Evolutionary conservation across 768 basidiomycete genomes (phyloP), one percentile per base, ranked within the genome.

Genomic region (Naganishia vishniacii): DNA sequence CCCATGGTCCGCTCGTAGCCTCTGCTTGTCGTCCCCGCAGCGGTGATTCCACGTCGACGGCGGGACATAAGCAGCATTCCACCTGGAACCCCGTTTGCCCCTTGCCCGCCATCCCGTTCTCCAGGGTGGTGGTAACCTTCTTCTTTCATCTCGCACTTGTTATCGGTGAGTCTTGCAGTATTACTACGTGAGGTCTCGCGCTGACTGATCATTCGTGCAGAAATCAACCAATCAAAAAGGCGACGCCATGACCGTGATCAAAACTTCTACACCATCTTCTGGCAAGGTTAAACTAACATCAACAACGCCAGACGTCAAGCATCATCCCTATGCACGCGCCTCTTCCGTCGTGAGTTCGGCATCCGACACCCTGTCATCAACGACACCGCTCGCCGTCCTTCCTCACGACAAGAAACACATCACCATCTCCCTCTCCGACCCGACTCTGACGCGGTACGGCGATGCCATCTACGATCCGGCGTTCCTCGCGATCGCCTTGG

Each of bases 71-170:
- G 42, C 42, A 18, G 37, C n/a, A 37, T 15, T 37, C 34, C 34
- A 37, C 34, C 34, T 37, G 34, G 34, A 37, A 37, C 8, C 34
- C 15, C 34, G 34, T 37, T 37, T 7, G 15, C 34, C 34, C 8
- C 34, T 15, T 15, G 8, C 34, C 15, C 15, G 34, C 34, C 34
- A 15, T 37, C 15, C 15, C 8, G 8, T 37, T n/a, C 2, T 3
- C 34, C 20, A 56, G 53, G 53, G 53, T 56, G 53, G 53, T 56
- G 53, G 53, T 56, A 56, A 18, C 53, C 26, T 25, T 37, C 53
- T 56, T 40, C 15, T 37, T 23, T n/a, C 20, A 3, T 16, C 49
- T 28, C 18, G 11, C 7, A 51, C 18, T 7, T 41, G 9, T 37
- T 23, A 37, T 37, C 18, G 6, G 31, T 37, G 9, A 32, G 49